phyloP scores from a whole-genome alignment of 2,329 filamentous ascomycete genomes.

The Lasiodiplodia citricola region DNA sequence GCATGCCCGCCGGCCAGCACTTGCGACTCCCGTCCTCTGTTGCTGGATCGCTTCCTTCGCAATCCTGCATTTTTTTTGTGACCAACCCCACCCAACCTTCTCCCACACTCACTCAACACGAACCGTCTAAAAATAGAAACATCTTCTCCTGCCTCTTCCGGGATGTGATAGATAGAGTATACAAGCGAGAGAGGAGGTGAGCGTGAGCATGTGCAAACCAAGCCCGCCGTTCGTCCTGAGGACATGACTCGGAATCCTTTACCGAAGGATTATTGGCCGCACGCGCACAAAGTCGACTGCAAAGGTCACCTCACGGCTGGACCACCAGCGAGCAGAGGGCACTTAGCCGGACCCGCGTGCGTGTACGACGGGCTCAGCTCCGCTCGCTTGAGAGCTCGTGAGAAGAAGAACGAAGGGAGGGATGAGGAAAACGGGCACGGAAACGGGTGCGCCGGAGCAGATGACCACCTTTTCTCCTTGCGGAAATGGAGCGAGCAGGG shows the following conservation, averaged over 20 bases:
- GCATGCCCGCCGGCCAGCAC: neutral
- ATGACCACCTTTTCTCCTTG: conserved; percentile 2
- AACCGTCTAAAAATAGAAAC: conserved; percentile 1
- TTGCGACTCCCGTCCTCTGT: neutral
- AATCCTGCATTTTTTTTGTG: neutral
- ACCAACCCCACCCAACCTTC: neutral
- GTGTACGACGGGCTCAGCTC: neutral
- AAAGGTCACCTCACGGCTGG: conserved; percentile 14
- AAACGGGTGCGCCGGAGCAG: neutral
- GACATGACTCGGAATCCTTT: conserved; percentile 16
- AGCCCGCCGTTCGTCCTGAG: neutral
- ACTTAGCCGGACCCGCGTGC: neutral
- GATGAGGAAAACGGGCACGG: neutral
- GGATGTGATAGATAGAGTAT: neutral
- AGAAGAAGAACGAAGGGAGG: neutral
- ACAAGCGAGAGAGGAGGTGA: neutral
- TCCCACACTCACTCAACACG: neutral
- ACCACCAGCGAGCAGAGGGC: neutral
- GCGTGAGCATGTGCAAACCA: neutral
- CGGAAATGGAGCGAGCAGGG: conserved; percentile 6
- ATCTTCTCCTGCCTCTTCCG: neutral
- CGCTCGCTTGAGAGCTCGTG: neutral
- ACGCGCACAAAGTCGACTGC: neutral
- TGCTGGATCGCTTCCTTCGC: neutral
- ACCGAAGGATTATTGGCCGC: conserved; percentile 14